These are phyloP conservation scores for Paecilomyces sp. DNA, from an alignment of 2,329 filamentous ascomycete genomes.

Conservation along the genomic window DNA sequence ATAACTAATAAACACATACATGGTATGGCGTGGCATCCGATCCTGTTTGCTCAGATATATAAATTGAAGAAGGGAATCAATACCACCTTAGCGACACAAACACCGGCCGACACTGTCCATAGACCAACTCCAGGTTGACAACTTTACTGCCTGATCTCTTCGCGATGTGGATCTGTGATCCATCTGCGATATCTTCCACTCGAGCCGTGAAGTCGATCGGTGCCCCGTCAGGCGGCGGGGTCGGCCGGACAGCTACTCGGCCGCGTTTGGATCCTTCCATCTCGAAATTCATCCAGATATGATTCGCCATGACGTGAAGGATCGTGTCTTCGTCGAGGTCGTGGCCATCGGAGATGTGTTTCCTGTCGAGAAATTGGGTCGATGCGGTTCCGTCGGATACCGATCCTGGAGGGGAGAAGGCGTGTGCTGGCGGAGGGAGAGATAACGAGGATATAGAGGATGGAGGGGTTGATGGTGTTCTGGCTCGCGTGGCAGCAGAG, in stretches of 20 bases:
- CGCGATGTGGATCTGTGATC: not conserved
- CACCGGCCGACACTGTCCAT: not conserved
- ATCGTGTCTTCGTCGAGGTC: not conserved
- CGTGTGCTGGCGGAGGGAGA: not conserved
- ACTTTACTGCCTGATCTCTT: not conserved
- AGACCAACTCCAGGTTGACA: not conserved
- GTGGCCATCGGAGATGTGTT: not conserved
- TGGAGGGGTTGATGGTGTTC: not conserved
- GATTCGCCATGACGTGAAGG: not conserved
- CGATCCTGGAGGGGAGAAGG: not conserved
- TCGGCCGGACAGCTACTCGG: not conserved
- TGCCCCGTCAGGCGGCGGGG: not conserved
- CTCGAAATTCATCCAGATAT: constrained; percentile 1
- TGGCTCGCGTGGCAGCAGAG: not conserved
- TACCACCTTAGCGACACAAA: not conserved
- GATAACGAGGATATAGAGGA: not conserved
- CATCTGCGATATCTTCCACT: not conserved
- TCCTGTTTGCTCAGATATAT: not conserved
- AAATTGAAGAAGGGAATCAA: not conserved
- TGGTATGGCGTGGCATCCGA: not conserved
- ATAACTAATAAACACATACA: not conserved
- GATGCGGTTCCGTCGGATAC: not conserved
- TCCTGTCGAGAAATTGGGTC: not conserved
- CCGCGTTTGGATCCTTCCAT: not conserved
- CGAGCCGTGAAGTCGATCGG: not conserved